phyloP scores from a whole-genome alignment of 1,284 basidiomycete genomes.

The Cutaneotrichosporon spelunceum region DNA sequence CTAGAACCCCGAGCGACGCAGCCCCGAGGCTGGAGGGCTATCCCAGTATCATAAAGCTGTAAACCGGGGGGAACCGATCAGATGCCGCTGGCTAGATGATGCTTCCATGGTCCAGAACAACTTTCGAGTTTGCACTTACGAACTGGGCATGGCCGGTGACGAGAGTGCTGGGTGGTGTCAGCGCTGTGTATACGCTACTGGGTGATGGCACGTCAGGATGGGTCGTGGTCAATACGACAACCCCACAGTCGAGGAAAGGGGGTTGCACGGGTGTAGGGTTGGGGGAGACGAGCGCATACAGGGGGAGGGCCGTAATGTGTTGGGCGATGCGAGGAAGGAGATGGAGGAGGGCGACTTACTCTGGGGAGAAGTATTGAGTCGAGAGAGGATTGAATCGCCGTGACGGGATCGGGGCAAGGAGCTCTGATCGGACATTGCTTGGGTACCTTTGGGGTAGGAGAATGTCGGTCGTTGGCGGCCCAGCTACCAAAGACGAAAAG shows the following conservation, averaged over 20 bases:
- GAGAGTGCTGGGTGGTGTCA: constrained; percentile 2
- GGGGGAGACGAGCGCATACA: not conserved
- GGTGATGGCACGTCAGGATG: not conserved
- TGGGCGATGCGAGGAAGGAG: not conserved
- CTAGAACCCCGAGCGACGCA: not conserved
- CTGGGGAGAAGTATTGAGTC: constrained; percentile 13
- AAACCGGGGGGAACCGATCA: not conserved
- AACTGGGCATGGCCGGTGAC: constrained; percentile 4
- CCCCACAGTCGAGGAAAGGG: not conserved
- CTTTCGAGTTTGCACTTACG: not conserved
- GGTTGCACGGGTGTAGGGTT: not conserved
- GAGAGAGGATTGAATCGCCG: constrained; percentile 23
- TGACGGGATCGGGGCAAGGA: constrained; percentile 23
- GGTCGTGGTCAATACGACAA: not conserved
- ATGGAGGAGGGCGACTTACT: constrained; percentile 13
- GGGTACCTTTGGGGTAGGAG: constrained; percentile 1
- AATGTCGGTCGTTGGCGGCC: not conserved
- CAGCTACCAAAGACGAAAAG: not conserved
- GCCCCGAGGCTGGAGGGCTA: not conserved
- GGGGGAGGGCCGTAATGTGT: not conserved
- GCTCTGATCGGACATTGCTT: constrained; percentile 14
- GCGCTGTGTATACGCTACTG: not conserved
- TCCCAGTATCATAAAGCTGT: not conserved
- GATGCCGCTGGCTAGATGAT: too few species aligned
- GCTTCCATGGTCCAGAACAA: too few species aligned